phyloP scores from a whole-genome alignment of 2,329 filamentous ascomycete species.

The Fusarium pseudoanthophilum region DNA sequence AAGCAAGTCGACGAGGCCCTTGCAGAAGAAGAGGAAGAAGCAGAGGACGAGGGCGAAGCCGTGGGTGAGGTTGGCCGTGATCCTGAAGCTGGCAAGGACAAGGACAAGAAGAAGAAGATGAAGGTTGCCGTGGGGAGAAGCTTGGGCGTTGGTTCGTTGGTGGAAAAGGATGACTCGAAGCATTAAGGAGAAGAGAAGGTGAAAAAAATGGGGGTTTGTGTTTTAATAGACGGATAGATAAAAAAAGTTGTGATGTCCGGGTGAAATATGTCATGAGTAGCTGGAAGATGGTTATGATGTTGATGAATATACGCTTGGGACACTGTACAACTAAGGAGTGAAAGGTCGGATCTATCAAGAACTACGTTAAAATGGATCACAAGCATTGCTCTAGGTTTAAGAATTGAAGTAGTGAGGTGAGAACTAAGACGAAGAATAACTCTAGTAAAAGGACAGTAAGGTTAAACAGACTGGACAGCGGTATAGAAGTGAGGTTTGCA shows the following conservation, averaged over 20 bases:
- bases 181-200: background rate
- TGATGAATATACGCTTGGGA: background rate
- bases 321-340: background rate
- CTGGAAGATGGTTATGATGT: background rate
- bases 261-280: constrained; percentile 26
- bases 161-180: constrained; percentile 74
- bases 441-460: no score
- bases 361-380: background rate
- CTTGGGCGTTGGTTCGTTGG: constrained; percentile 81
- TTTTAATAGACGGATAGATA: constrained; percentile 44
- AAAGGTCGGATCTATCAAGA: background rate
- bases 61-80: constrained; percentile 73
- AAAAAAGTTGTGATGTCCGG: constrained; percentile 32
- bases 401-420: background rate
- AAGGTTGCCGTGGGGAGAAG: constrained; percentile 87
- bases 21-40: constrained; percentile 56
- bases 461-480: background rate
- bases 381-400: background rate
- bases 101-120: constrained; percentile 64
- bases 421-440: background rate
- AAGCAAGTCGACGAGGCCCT: constrained; percentile 55
- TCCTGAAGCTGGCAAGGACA: constrained; percentile 51
- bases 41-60: constrained; percentile 73
- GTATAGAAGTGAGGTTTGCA: background rate
- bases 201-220: constrained; percentile 3